Conservation (phyloP, 73 alveolate species). For the Paramecium sonneborni region DNA sequence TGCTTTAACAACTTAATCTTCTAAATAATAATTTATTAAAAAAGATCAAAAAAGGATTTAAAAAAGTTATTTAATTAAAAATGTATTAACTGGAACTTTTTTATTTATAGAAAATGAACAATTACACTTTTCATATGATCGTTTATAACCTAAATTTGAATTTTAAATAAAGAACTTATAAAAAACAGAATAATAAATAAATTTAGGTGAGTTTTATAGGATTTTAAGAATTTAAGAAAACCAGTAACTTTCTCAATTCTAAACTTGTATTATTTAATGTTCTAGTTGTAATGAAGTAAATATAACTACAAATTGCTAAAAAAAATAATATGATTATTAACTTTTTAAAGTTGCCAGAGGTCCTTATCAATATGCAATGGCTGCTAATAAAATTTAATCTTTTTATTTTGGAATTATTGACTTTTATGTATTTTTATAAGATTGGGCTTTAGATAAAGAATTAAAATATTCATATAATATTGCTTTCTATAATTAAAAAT, state of each 20-base stretch:
- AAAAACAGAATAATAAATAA: background rate
- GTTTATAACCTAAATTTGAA: background rate
- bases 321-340: background rate
- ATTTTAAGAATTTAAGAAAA: background rate
- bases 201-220: background rate
- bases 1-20: background rate
- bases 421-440: background rate
- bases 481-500: background rate
- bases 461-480: background rate
- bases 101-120: background rate
- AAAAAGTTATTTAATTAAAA: background rate
- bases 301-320: background rate
- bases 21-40: background rate
- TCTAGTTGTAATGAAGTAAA: background rate
- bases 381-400: background rate
- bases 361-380: slow-evolving; percentile 1
- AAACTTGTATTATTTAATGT: background rate
- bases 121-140: background rate
- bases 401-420: background rate
- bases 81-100: slow-evolving; percentile 30
- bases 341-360: background rate
- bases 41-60: background rate
- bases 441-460: background rate
- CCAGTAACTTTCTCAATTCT: background rate
- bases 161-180: background rate